These are phyloP conservation scores for Rhododendron kiyosumense DNA, from an alignment of 148 eudicot genomes.

Conservation along the genomic window DNA sequence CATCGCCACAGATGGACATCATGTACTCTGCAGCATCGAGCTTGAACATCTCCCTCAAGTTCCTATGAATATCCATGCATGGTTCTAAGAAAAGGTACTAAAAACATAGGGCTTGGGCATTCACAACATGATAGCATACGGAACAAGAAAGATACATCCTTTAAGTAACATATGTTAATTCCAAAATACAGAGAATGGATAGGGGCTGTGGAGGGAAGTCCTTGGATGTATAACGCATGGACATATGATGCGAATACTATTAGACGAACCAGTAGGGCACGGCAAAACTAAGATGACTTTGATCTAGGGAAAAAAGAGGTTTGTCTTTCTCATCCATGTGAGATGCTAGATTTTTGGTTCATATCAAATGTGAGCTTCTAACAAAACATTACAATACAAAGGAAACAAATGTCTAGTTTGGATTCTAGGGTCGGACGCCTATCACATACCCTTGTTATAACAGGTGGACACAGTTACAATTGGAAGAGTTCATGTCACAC, in stretches of 20 bases:
- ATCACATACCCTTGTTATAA: background rate
- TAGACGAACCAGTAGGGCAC: background rate
- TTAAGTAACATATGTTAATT: background rate
- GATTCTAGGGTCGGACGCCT: background rate
- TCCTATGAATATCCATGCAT: constrained; percentile 29
- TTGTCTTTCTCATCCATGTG: background rate
- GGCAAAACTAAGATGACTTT: background rate
- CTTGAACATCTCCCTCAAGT: constrained; percentile 95
- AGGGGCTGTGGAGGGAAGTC: background rate
- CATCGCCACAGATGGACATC: constrained; percentile 99
- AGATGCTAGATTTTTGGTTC: background rate
- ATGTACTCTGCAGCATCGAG: constrained; percentile 94
- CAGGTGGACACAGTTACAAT: background rate
- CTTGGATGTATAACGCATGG: background rate
- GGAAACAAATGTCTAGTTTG: background rate
- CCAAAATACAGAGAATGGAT: background rate
- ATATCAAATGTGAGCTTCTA: background rate
- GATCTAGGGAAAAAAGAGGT: background rate
- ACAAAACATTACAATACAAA: background rate
- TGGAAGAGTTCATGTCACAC: background rate
- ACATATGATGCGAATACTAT: background rate
- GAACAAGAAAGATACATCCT: background rate
- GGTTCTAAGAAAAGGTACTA: background rate
- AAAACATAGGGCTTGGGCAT: background rate
- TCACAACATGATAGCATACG: background rate